Conservation (phyloP, 441 rosid genomes). For the Bocquillonia castaneifolia region DNA sequence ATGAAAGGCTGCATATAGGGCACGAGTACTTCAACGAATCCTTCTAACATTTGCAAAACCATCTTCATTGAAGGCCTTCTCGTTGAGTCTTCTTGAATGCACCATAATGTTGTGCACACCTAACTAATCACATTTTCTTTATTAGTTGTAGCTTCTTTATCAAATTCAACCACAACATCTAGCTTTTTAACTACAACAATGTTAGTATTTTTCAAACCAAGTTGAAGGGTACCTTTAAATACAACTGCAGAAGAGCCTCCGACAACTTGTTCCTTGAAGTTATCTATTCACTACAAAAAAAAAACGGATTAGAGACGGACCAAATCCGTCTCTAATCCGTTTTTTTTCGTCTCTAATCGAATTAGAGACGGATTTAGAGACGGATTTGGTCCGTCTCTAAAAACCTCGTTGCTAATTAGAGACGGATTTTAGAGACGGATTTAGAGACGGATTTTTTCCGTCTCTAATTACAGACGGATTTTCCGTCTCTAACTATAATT, state of each 20-base stretch:
- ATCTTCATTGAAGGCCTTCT: conserved; percentile 5
- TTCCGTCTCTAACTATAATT: too few relatives aligned
- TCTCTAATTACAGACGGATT: too few relatives aligned
- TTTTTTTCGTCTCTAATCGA: too few relatives aligned
- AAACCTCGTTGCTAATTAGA: too few relatives aligned
- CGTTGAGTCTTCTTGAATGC: conserved; percentile 16
- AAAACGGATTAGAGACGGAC: too few relatives aligned
- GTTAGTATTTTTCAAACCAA: not conserved
- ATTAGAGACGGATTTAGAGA: too few relatives aligned
- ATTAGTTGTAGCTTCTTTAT: not conserved
- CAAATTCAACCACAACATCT: conserved; percentile 2
- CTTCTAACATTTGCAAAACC: conserved; percentile 12
- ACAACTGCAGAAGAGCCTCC: conserved; percentile 22
- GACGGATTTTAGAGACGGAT: too few relatives aligned
- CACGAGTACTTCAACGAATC: not conserved
- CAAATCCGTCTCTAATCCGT: too few relatives aligned
- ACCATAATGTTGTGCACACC: conserved; percentile 5
- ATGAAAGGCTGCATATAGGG: not conserved
- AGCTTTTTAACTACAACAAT: not conserved
- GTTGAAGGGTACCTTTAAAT: conserved; percentile 15
- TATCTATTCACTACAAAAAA: too few relatives aligned
- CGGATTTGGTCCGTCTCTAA: too few relatives aligned
- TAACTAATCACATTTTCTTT: conserved; percentile 3
- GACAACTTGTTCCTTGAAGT: conserved; percentile 18
- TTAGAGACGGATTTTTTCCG: too few relatives aligned